Evolutionary conservation across 495 filamentous ascomycete genomes (phyloP).

Genomic region (Xylaria curta): DNA sequence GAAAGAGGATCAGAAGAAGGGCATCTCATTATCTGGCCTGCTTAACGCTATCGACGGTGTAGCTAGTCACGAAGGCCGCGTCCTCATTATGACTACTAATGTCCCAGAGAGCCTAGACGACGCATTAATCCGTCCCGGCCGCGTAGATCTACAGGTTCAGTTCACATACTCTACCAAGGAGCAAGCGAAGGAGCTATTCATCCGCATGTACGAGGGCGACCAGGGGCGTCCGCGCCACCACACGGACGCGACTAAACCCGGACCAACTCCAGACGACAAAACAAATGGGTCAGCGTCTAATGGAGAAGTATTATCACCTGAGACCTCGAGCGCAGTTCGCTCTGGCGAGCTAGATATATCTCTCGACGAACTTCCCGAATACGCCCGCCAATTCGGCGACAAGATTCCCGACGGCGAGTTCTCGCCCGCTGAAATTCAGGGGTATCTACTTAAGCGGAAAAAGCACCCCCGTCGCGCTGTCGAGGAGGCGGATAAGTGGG

Average conservation of each 20-base stretch:
- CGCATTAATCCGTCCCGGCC: conserved; percentile 76
- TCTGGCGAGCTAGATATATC: conserved; percentile 29
- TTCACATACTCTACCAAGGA: conserved; percentile 69
- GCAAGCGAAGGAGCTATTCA: conserved; percentile 72
- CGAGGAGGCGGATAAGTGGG: conserved; percentile 63
- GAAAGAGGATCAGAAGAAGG: conserved; percentile 43
- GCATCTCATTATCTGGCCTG: conserved; percentile 75
- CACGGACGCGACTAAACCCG: neutral
- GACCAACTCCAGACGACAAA: conserved; percentile 5
- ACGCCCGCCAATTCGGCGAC: conserved; percentile 53
- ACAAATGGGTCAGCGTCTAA: neutral
- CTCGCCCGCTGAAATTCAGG: conserved; percentile 75
- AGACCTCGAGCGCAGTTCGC: conserved; percentile 12
- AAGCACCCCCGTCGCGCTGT: conserved; percentile 65
- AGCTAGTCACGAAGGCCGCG: conserved; percentile 77
- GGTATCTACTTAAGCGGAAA: conserved; percentile 69
- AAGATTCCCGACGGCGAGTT: conserved; percentile 58
- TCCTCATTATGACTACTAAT: conserved; percentile 88
- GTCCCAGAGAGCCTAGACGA: conserved; percentile 74
- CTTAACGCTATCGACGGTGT: conserved; percentile 88
- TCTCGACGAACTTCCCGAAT: conserved; percentile 43
- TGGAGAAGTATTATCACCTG: neutral
- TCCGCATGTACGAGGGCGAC: conserved; percentile 70
- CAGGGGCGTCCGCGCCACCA: conserved; percentile 20
- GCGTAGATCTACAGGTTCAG: conserved; percentile 74